Base-by-base conservation (phyloP, 176 grass and related monocot species). In the Oryza officinalis region DNA sequence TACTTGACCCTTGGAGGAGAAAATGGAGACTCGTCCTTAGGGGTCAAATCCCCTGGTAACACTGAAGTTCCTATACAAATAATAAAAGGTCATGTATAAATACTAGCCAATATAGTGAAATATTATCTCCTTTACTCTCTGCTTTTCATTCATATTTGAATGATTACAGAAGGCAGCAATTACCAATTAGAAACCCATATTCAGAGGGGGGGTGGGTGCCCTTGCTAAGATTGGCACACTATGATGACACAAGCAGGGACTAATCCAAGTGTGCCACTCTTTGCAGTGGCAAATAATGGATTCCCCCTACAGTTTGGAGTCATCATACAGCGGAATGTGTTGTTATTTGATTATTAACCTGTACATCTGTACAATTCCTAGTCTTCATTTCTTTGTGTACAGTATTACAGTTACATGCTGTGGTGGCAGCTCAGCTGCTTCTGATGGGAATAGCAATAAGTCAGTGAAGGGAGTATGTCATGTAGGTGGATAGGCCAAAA, bases 1-100 rank as follows among this genome's bases (percentile, higher is more conserved):
- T 88, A 98, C 96, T 96, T 99, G 89, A 96, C 80, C 75, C 96
- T 92, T 17, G 93, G 77, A n/a, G 91, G 96, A 83, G 96, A 99
- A 86, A 99, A 99, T 79, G 96, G 93, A 85, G 96, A 96, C 28
- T 96, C 96, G 10, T 85, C 89, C 86, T 97, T 94, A 74, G 86
- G 83, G 47, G 86, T 87, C 54, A 85, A 76, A 75, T 96, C 96
- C 15, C 93, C 91, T 37, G 89, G 60, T 87, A 99, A 74, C 72
- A 91, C 63, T 20, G 87, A 92, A 86, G 67, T 74, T 63, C 93
- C 93, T 95, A 54, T 65, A 68, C 25, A n/a, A 63, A 38, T 9
- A 77, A 81, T 49, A 25, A 86, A 35, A 63, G 6, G 20, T n/a
- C 71, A 59, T 7, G 37, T 81, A 73, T 10, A 37, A 44, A 60